Evolutionary conservation across 2,329 filamentous ascomycete genomes (phyloP).

Genomic region (Claviceps lovelessii): DNA sequence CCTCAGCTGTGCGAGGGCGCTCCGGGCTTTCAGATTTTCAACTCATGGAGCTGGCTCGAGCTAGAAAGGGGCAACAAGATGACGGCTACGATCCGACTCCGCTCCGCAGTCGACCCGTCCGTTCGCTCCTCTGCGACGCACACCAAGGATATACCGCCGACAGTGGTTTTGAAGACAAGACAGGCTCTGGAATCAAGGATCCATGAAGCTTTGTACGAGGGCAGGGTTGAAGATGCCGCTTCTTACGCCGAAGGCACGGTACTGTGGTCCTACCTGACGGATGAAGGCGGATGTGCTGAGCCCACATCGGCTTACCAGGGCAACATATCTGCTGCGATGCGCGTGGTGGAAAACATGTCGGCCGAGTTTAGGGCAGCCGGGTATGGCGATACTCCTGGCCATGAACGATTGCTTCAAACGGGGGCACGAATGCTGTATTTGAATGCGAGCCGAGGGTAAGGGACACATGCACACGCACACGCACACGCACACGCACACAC

Average conservation of each 20-base stretch:
- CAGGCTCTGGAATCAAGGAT: conserved; percentile 39
- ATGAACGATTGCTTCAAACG: conserved; percentile 56
- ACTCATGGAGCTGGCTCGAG: conserved; percentile 55
- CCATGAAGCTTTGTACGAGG: conserved; percentile 40
- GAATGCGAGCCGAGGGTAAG: conserved; percentile 46
- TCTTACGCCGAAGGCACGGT: conserved; percentile 47
- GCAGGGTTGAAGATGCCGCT: conserved; percentile 32
- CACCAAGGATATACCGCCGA: conserved; percentile 13
- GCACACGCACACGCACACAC: neutral
- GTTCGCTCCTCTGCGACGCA: conserved; percentile 7
- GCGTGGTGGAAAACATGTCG: conserved; percentile 26
- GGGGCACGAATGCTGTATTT: conserved; percentile 51
- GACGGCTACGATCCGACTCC: conserved; percentile 25
- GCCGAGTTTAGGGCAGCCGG: conserved; percentile 26
- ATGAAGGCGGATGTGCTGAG: conserved; percentile 22
- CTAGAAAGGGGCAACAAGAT: conserved; percentile 27
- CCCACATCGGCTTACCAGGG: conserved; percentile 35
- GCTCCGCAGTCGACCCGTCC: conserved; percentile 21
- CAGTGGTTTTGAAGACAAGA: conserved; percentile 36
- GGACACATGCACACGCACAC: neutral
- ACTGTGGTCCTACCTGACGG: conserved; percentile 52
- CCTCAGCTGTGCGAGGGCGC: conserved; percentile 9
- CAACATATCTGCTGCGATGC: conserved; percentile 37
- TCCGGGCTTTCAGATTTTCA: conserved; percentile 32
- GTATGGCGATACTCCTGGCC: conserved; percentile 19